These are phyloP conservation scores for Ustilago loliicola DNA, from an alignment of 1,284 basidiomycete genomes.

Conservation along the genomic window DNA sequence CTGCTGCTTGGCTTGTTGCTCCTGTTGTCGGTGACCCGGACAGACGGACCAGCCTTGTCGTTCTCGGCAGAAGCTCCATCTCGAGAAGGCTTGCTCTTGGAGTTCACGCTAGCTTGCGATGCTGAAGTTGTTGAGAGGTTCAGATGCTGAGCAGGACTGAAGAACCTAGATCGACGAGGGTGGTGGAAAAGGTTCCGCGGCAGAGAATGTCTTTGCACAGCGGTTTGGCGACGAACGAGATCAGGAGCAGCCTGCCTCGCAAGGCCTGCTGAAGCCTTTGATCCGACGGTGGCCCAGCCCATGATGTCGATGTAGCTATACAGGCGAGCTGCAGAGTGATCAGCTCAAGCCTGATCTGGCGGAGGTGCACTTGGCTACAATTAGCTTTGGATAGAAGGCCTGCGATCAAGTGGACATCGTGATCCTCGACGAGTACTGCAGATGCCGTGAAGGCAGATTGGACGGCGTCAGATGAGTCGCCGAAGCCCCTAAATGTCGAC, in stretches of 20 bases:
- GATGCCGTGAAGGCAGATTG: not conserved
- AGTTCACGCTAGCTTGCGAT: not conserved
- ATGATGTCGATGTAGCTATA: constrained; percentile 8
- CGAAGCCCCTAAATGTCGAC: not conserved
- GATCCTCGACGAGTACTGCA: not conserved
- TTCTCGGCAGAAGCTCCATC: not conserved
- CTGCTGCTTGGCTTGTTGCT: constrained; percentile 2
- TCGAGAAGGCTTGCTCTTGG: constrained; percentile 11
- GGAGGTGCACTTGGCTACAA: not conserved
- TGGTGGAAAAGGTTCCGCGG: constrained; percentile 37
- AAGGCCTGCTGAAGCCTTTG: constrained; percentile 18
- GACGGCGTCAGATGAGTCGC: not conserved
- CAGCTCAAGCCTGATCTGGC: not conserved
- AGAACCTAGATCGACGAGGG: constrained; percentile 24
- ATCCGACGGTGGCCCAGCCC: constrained; percentile 20
- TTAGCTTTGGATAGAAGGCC: not conserved
- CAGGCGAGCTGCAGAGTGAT: not conserved
- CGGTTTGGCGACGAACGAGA: not conserved
- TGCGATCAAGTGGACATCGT: constrained; percentile 4
- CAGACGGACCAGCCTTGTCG: constrained; percentile 7
- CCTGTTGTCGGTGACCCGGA: constrained; percentile 32
- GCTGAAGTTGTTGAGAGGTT: constrained; percentile 22
- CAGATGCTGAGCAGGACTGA: constrained; percentile 15
- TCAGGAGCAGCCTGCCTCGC: constrained; percentile 17
- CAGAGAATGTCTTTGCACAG: constrained; percentile 23